phyloP scores from a whole-genome alignment of 129 eudicot species.

The Smallanthus sonchifolius region DNA sequence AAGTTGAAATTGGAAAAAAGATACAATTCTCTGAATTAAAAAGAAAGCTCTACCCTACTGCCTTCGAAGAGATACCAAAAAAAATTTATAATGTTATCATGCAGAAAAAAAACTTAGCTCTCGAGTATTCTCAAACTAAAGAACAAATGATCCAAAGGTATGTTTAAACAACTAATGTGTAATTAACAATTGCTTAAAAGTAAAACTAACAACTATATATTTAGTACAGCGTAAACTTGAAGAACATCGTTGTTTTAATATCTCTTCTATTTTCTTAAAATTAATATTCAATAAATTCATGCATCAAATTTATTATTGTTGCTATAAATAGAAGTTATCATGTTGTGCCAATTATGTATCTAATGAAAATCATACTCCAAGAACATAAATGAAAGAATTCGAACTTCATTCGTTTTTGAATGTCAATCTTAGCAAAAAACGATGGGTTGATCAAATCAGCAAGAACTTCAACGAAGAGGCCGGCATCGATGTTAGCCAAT shows the following conservation, averaged over 20 bases:
- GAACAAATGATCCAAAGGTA: not conserved
- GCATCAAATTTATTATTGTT: not conserved
- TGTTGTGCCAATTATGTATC: not conserved
- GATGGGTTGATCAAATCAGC: constrained; percentile 37
- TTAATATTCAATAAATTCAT: not conserved
- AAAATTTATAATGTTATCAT: not conserved
- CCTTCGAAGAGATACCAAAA: no score
- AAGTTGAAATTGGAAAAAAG: no score
- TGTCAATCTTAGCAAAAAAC: constrained; percentile 19
- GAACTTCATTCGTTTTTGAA: constrained; percentile 17
- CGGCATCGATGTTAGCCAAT: constrained; percentile 18
- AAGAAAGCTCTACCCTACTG: no score
- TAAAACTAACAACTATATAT: constrained; percentile 9
- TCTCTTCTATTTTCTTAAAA: not conserved
- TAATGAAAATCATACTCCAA: not conserved
- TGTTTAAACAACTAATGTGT: not conserved
- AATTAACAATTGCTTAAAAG: not conserved
- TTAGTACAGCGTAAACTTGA: constrained; percentile 11
- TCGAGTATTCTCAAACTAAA: constrained; percentile 27
- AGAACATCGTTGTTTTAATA: not conserved
- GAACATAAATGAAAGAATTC: constrained; percentile 11
- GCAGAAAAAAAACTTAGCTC: constrained; percentile 8
- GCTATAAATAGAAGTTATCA: constrained; percentile 17
- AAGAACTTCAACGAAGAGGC: constrained; percentile 26
- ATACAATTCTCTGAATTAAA: no score